Evolutionary conservation across 2,329 filamentous ascomycete genomes (phyloP), one percentile per base, ranked within the genome.

Genomic region (Mycosphaerelloides madeirae): DNA sequence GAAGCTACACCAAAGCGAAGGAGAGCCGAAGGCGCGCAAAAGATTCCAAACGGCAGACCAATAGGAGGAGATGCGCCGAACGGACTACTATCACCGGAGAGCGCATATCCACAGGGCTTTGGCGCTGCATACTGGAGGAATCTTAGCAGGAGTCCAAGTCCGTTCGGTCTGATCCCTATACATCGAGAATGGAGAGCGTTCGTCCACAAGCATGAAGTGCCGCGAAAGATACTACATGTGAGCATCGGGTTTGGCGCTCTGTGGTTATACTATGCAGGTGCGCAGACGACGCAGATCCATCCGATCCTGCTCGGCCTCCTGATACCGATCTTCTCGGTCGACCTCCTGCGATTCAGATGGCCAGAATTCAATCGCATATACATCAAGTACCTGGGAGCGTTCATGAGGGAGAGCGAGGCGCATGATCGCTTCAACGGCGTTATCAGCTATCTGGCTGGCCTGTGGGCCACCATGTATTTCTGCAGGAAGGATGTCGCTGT

Each of bases 371-470:
- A 98, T 66, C 78, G 83, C 29, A 65, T 95, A 44, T 98, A 97
- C 67, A 91, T 97, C 58, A 81, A 78, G 44, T 77, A 80, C 29
- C 71, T 97, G 12, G 93, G 93, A 36, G 88, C 90, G 1, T 75
- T 98, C 57, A 98, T 98, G 93, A 86, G 93, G 43, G 93, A 98
- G 72, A 93, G 85, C 53, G 93, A 98, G 69, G 95, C 91, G 56
- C 63, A 67, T 48, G 77, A 83, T 37, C 87, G 89, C 40, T 98
- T 88, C 76, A 98, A 98, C 65, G 93, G 93, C 41, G 91, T 97
- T 56, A 94, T 98, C 55, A 96, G 87, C 74, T 98, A 97, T 68
- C 80, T 98, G 8, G 78, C 96, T 6, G 93, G 93, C 44, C 84
- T 89, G 20, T 96, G 89, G 81, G 76, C 83, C 25, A 88, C 91